Conservation (phyloP, 129 eudicot species). For the Artemisia annua region DNA sequence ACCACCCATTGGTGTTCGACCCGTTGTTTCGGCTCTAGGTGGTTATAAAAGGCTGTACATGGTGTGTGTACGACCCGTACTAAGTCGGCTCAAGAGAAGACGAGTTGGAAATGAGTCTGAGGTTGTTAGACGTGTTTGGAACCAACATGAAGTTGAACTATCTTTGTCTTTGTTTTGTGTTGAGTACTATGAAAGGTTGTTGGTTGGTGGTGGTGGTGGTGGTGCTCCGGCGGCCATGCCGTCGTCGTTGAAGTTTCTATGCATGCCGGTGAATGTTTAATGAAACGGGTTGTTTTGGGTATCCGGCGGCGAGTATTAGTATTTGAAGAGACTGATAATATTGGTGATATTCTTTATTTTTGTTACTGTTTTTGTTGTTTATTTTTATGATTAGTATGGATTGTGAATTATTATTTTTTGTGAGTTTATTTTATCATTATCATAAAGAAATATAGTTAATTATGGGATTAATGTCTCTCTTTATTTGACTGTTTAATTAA, state of each 20-base stretch:
- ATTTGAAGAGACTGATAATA: no score
- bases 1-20: constrained; percentile 50
- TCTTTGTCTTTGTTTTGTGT: constrained; percentile 82
- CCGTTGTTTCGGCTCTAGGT: constrained; percentile 77
- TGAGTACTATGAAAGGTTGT: constrained; percentile 69
- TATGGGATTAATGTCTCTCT: no score
- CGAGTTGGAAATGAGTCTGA: constrained; percentile 41
- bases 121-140: constrained; percentile 55
- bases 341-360: no score
- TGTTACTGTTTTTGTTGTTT: no score
- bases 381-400: no score
- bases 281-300: neutral
- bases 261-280: neutral
- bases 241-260: neutral
- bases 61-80: constrained; percentile 80
- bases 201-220: constrained; percentile 4
- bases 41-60: constrained; percentile 81
- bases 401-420: no score
- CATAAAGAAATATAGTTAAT: no score
- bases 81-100: constrained; percentile 48
- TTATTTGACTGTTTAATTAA: no score
- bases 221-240: neutral
- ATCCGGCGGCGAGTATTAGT: no score
- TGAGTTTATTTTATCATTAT: no score
- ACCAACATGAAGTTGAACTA: constrained; percentile 75